Base-by-base conservation (phyloP, 257 asterid species). In the Salvia miltiorrhiza region DNA sequence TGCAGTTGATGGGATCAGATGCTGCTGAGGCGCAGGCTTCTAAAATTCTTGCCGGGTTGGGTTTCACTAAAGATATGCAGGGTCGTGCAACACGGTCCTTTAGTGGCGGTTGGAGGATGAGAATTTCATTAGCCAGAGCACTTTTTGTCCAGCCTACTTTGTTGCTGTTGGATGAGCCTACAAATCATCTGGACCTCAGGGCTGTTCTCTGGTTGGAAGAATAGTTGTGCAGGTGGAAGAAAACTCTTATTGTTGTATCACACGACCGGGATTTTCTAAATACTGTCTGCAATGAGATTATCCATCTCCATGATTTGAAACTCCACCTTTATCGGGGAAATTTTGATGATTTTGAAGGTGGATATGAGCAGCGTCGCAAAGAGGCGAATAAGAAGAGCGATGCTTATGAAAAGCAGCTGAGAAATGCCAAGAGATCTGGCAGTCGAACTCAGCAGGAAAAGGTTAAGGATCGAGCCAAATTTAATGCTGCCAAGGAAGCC, bases 81-180 rank as follows among this genome's bases (percentile, higher is more conserved):
- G 80, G 32, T 21, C 86, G 95, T 40, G 77, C 85, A 4, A 85
- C 91, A 16, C 75, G 69, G 64, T 87, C 94, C 28, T 87, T 87
- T 53, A 87, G 91, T 81, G 94, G 94, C 66, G 94, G 94, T 49
- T 87, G 94, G 94, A 83, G 91, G 58, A 87, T 87, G 94, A 81
- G 91, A 75, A 87, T 87, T 65, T 87, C 91, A 20, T 77, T 87
- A 57, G 94, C 94, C 39, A 74, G 89, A 66, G 94, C 91, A 33
- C 89, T 87, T 40, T 87, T 87, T 71, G 84, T 87, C 69, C 94
- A 87, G 82, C 94, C 94, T 4, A 87, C 94, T 10, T 79, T 87
- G 26, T 63, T 85, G 77, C 77, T 87, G 20, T 65, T 87, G 80
- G 91, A 87, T 70, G 94, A 87, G 62, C 94, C 91, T 9, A 87